phyloP scores from a whole-genome alignment of 2,329 filamentous ascomycete species.

The Nothomitra cinnamomea region DNA sequence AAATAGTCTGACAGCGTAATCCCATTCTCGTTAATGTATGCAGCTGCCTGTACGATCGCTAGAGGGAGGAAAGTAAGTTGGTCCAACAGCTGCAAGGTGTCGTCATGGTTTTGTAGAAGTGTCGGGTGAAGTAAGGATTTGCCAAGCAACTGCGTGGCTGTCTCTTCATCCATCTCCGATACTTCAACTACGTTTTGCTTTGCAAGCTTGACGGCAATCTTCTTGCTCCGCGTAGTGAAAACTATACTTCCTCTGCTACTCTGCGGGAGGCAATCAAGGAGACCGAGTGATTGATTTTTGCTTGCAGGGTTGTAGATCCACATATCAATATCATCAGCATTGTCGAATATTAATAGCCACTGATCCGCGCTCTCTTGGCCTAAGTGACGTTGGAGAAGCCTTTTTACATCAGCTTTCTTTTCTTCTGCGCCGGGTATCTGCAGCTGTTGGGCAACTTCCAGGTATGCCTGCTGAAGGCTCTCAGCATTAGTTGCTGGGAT shows the following conservation, averaged over 20 bases:
- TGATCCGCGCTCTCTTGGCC: conserved; percentile 14
- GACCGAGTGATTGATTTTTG: too few species aligned
- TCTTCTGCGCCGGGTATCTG: conserved; percentile 18
- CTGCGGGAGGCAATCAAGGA: conserved; percentile 20
- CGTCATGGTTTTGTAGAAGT: background rate
- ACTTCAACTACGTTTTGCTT: conserved; percentile 12
- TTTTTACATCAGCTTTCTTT: conserved; percentile 20
- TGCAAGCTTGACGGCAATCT: conserved; percentile 9
- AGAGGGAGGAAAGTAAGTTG: conserved; percentile 9
- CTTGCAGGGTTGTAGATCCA: background rate
- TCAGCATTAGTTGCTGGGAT: conserved; percentile 9
- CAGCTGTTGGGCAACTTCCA: conserved; percentile 18
- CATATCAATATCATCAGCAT: conserved; percentile 23
- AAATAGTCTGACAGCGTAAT: conserved; percentile 10
- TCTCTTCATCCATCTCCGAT: conserved; percentile 11
- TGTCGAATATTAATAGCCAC: conserved; percentile 31
- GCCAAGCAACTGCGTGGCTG: conserved; percentile 9
- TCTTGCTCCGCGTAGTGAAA: conserved; percentile 15
- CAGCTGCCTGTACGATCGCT: conserved; percentile 12
- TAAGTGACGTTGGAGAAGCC: conserved; percentile 21
- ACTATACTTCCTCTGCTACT: conserved; percentile 18
- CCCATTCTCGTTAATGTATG: conserved; percentile 11
- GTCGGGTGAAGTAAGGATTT: background rate
- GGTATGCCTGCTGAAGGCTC: conserved; percentile 22
- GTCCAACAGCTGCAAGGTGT: conserved; percentile 2